Percentiles rank a stretch among this genome's conserved stretches.
Evolutionary conservation across 495 filamentous ascomycete genomes (phyloP).

Genomic region (Hypoxylon trugodes): DNA sequence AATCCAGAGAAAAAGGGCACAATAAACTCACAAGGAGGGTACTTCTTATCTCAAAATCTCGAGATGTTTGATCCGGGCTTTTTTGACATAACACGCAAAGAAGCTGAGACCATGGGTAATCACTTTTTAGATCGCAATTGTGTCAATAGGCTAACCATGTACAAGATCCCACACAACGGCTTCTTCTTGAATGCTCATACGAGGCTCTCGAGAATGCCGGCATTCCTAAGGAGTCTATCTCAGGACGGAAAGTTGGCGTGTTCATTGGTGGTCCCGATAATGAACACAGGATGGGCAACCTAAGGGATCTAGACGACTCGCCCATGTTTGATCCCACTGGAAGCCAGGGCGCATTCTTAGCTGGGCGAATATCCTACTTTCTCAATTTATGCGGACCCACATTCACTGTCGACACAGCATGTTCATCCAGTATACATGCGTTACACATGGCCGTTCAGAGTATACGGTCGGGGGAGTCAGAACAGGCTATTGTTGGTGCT

Average conservation of each 20-base stretch:
- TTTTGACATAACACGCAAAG: constrained; percentile 58
- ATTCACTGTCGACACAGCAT: constrained; percentile 85
- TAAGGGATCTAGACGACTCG: constrained; percentile 52
- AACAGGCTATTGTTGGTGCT: constrained; percentile 57
- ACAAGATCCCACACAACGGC: constrained; percentile 63
- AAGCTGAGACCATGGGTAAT: constrained; percentile 58
- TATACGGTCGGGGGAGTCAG: constrained; percentile 65
- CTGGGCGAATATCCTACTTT: constrained; percentile 65
- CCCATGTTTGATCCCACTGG: constrained; percentile 53
- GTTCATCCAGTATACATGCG: constrained; percentile 73
- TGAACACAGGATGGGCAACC: constrained; percentile 48
- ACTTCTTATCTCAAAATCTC: constrained; percentile 63
- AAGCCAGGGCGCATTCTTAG: constrained; percentile 57
- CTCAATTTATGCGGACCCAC: constrained; percentile 63
- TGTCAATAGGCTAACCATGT: constrained; percentile 2
- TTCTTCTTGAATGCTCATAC: constrained; percentile 63
- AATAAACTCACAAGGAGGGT: constrained; percentile 58
- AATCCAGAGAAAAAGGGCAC: constrained; percentile 52
- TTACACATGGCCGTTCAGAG: constrained; percentile 80
- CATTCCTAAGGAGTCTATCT: constrained; percentile 53
- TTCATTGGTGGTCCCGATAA: constrained; percentile 54
- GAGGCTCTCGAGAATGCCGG: constrained; percentile 64
- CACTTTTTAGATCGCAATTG: neutral
- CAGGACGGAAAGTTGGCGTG: constrained; percentile 55
- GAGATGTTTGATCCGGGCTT: constrained; percentile 61